These are phyloP conservation scores for Aciculosporium take DNA, from an alignment of 2,329 filamentous ascomycete genomes.

Conservation along the genomic window DNA sequence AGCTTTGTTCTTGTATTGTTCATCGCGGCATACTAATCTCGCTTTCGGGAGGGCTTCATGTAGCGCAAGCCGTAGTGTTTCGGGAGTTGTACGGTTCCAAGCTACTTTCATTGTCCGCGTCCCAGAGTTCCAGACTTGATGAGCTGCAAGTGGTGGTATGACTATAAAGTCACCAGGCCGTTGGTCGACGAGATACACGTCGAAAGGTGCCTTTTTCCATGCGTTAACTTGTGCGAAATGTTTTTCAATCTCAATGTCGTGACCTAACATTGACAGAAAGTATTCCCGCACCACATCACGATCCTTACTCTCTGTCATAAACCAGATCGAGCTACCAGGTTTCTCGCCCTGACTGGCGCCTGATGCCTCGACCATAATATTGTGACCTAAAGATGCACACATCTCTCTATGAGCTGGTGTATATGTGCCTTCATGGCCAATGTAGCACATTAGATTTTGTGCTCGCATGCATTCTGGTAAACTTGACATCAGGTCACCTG, in stretches of 20 bases:
- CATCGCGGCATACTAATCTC: conserved; percentile 83
- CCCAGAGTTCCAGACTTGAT: conserved; percentile 97
- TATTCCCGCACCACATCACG: conserved; percentile 83
- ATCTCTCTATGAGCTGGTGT: conserved; percentile 93
- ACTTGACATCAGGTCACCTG: conserved; percentile 90
- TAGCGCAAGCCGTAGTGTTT: conserved; percentile 76
- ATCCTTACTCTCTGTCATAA: conserved; percentile 96
- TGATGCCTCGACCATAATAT: conserved; percentile 95
- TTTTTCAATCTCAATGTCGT: conserved; percentile 93
- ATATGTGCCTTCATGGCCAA: conserved; percentile 93
- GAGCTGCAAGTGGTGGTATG: conserved; percentile 80
- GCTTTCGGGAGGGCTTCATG: conserved; percentile 80
- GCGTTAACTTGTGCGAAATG: conserved; percentile 93
- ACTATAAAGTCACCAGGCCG: conserved; percentile 82
- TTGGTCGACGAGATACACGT: conserved; percentile 85
- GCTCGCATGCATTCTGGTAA: conserved; percentile 78
- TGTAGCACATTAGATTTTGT: conserved; percentile 95
- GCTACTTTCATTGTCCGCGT: conserved; percentile 94
- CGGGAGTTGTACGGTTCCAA: conserved; percentile 90
- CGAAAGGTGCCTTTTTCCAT: conserved; percentile 90
- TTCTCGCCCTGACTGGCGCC: conserved; percentile 57
- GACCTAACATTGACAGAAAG: conserved; percentile 81
- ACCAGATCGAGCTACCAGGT: conserved; percentile 87
- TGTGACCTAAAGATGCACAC: conserved; percentile 91
- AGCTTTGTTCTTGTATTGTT: conserved; percentile 97